Evolutionary conservation across 371 early-diverging fungal species (phyloP).

Genomic region (Mucor sp.): DNA sequence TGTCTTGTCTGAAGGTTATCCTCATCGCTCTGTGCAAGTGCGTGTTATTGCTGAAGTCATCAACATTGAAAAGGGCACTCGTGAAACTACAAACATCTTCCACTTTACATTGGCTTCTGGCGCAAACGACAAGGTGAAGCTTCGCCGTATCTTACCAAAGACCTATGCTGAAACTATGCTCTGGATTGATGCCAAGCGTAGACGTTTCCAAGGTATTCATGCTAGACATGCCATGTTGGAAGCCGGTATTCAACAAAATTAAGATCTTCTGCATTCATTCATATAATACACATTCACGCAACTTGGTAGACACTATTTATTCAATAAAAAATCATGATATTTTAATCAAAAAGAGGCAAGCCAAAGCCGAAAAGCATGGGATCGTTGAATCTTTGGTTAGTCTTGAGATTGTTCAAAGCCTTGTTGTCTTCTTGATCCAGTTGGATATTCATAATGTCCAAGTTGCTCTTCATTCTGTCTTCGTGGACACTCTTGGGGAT

Average conservation of each 20-base stretch:
- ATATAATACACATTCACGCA: neutral
- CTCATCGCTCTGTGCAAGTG: slow-evolving; percentile 68
- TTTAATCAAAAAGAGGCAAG: slow-evolving; percentile 40
- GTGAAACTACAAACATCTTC: slow-evolving; percentile 78
- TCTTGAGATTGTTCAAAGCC: slow-evolving; percentile 16
- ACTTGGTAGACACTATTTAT: neutral
- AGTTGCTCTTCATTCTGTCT: slow-evolving; percentile 51
- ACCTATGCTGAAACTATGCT: slow-evolving; percentile 77
- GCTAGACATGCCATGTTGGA: slow-evolving; percentile 29
- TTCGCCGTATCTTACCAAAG: slow-evolving; percentile 52
- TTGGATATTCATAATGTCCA: slow-evolving; percentile 32
- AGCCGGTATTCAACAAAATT: slow-evolving; percentile 13
- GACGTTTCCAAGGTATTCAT: slow-evolving; percentile 31
- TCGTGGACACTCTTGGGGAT: slow-evolving; percentile 67
- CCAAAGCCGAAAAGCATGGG: slow-evolving; percentile 33
- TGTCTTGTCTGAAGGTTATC: slow-evolving; percentile 55
- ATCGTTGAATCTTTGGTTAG: slow-evolving; percentile 33
- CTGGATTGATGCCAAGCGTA: slow-evolving; percentile 71
- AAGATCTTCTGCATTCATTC: neutral
- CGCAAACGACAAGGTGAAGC: slow-evolving; percentile 18
- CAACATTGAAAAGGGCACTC: slow-evolving; percentile 57
- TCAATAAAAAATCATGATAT: neutral
- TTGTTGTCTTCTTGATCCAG: slow-evolving; percentile 35
- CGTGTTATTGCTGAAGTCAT: slow-evolving; percentile 75
- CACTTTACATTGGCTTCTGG: slow-evolving; percentile 71